Base-by-base conservation (phyloP, 208 protist species). In the Crithidia bombi region DNA sequence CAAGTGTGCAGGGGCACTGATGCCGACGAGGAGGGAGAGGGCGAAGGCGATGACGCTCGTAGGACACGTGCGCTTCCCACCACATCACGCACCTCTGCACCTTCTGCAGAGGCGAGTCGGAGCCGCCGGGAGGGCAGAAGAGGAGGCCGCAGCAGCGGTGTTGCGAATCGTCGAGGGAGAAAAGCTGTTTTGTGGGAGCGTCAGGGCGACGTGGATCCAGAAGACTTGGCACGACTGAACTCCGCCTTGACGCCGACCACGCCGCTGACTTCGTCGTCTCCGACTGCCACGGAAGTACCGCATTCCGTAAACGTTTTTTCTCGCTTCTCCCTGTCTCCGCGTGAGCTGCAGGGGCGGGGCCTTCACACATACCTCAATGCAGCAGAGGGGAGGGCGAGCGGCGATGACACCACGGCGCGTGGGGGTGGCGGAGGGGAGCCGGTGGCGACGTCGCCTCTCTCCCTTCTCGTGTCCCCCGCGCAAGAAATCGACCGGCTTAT, bases 401-500 rank as follows among this genome's bases (percentile, higher is more conserved):
- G 10, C 12, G 50, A n/a, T 3, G 28, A 12, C 5, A 23, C 25
- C 9, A 41, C 32, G 30, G 14, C 21, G 11, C 1, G 26, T 21
- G 7, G 23, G 5, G 39, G 35, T 23, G 36, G 14, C 6, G n/a
- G 25, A 0, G 49, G 11, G 23, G 50, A 35, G 10, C 6, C 33
- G 19, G 35, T 30, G 15, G 41, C 38, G 15, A 54, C 19, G n/a
- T 62, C 71, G 1, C 64, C 71, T 14, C 71, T 77, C 1, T 57
- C 69, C 1, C 33, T 38, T 14, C 33, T 76, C 15, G 21, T 83
- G 25, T 33, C 57, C 5, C 35, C 64, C 15, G 35, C 62, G 49
- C 79, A 69, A 10, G 79, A 83, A 61, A 41, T 75, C 32, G 73
- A 80, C 19, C 67, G 79, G 6, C 73, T 83, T 10, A 36, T 83